Base-by-base conservation (phyloP, 2,329 filamentous ascomycete genomes). In the Pseudonectria buxi region DNA sequence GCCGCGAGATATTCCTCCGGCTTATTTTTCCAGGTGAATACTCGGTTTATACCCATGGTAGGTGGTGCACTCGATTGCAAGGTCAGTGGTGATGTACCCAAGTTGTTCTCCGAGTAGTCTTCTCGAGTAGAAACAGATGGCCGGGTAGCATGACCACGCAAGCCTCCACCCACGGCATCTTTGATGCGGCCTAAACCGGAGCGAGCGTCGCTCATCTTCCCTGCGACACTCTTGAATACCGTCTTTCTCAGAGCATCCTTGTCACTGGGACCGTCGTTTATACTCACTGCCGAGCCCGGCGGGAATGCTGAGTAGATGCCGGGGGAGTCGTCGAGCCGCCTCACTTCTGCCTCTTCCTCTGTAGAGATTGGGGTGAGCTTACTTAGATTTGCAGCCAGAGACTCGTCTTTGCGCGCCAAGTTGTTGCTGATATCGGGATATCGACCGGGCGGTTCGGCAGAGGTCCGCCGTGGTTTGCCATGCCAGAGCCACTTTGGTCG, bases 401-500 rank as follows among this genome's bases (percentile, higher is more conserved):
- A 41, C 3, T 62, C 74, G n/a, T 79, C 76, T 45, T 72, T 74
- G 24, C 72, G 72, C 36, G 81, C 75, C 2, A 72, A 57, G 10
- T 71, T 60, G 28, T 64, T 64, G 14, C 56, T 54, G 37, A 68
- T 55, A 12, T 76, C 71, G 10, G 68, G 60, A 3, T 67, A 61
- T 31, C 63, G 65, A 4, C 72, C 68, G 31, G 64, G 61, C n/a
- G 65, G 61, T 7, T 71, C 67, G 3, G 61, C 51, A 2, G 59
- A 58, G 3, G 65, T 73, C 54, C 90, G 87, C 41, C 82, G 78
- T 26, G 86, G 76, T 58, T 95, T 96, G 12, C 90, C 92, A 42
- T 86, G 74, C 92, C 92, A 98, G 2, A 98, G 71, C 87, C 89
- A 96, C 58, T 94, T 95, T 12, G 86, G 73, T 37, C 85, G 77